A percentile compares a stretch with the other conserved stretches of the same genome.
These are phyloP conservation scores for Candida qinlingensis DNA, from an alignment of 805 yeast species.

Conservation along the genomic window DNA sequence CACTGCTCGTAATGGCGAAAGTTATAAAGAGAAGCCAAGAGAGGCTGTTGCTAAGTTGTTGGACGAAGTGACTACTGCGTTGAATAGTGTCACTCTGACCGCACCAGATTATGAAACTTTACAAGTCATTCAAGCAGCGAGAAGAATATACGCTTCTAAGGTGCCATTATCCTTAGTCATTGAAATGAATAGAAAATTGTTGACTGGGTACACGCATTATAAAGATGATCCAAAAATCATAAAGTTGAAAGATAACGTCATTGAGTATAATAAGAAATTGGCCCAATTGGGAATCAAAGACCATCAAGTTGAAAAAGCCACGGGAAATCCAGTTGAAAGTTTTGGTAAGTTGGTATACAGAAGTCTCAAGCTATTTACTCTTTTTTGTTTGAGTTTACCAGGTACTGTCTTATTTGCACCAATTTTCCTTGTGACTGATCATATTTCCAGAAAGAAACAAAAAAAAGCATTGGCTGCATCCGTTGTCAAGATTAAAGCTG, in stretches of 20 bases:
- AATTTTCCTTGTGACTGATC: constrained; percentile 68
- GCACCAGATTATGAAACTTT: constrained; percentile 91
- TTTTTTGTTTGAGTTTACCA: constrained; percentile 67
- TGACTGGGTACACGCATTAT: constrained; percentile 75
- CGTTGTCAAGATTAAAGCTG: constrained; percentile 82
- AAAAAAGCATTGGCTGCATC: constrained; percentile 82
- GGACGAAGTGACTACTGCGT: constrained; percentile 66
- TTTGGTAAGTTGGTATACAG: constrained; percentile 48
- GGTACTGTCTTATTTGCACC: constrained; percentile 84
- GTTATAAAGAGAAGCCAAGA: constrained; percentile 62
- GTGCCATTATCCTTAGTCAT: constrained; percentile 74
- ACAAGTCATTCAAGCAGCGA: constrained; percentile 91
- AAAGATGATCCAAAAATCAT: constrained; percentile 68
- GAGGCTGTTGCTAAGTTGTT: constrained; percentile 71
- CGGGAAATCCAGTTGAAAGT: constrained; percentile 42
- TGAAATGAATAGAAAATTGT: constrained; percentile 82
- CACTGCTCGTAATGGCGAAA: constrained; percentile 50
- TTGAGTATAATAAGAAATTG: constrained; percentile 61
- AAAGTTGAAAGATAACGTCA: constrained; percentile 55
- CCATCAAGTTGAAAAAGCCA: constrained; percentile 60
- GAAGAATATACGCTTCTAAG: constrained; percentile 70
- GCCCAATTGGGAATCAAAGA: constrained; percentile 61
- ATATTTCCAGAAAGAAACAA: constrained; percentile 67
- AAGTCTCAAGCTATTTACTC: constrained; percentile 42
- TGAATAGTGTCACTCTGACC: constrained; percentile 86